Evolutionary conservation across 768 basidiomycete species (phyloP).

Genomic region (Podaxis pistillaris): DNA sequence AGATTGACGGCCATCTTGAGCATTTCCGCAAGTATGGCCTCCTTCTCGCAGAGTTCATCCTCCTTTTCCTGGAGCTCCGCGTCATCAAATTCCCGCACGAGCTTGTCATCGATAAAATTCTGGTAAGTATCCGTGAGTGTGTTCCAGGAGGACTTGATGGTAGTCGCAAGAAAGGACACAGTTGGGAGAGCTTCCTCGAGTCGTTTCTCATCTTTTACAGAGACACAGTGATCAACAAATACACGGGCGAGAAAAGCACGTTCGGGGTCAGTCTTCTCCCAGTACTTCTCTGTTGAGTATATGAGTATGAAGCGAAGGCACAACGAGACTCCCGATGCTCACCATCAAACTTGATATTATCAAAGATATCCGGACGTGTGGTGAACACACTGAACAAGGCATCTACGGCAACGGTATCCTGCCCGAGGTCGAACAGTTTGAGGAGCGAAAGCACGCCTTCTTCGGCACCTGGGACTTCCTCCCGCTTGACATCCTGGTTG

Average conservation of each 20-base stretch:
- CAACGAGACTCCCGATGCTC: slow-evolving; percentile 19
- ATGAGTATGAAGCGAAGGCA: not conserved
- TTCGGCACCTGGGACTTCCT: slow-evolving; percentile 21
- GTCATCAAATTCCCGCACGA: slow-evolving; percentile 24
- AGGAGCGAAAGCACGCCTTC: slow-evolving; percentile 49
- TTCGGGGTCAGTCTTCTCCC: slow-evolving; percentile 68
- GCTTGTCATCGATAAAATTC: slow-evolving; percentile 22
- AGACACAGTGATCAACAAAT: slow-evolving; percentile 75
- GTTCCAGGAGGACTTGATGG: slow-evolving; percentile 72
- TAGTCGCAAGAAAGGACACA: slow-evolving; percentile 78
- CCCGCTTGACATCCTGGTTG: slow-evolving; percentile 20
- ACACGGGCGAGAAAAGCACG: slow-evolving; percentile 80
- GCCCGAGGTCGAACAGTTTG: slow-evolving; percentile 55
- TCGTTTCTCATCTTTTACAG: slow-evolving; percentile 54
- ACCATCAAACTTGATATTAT: slow-evolving; percentile 71
- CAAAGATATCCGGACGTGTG: slow-evolving; percentile 61
- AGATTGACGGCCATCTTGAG: slow-evolving; percentile 74
- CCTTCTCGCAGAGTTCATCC: slow-evolving; percentile 48
- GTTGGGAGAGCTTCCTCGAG: slow-evolving; percentile 78
- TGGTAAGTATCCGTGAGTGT: slow-evolving; percentile 28
- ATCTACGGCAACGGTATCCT: slow-evolving; percentile 65
- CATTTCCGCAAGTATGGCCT: slow-evolving; percentile 79
- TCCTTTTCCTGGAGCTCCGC: slow-evolving; percentile 41
- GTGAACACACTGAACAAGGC: slow-evolving; percentile 74
- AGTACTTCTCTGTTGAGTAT: slow-evolving; percentile 58